These are phyloP conservation scores for Phytophthora fragariae DNA, from an alignment of 352 stramenopile species.

Conservation along the genomic window DNA sequence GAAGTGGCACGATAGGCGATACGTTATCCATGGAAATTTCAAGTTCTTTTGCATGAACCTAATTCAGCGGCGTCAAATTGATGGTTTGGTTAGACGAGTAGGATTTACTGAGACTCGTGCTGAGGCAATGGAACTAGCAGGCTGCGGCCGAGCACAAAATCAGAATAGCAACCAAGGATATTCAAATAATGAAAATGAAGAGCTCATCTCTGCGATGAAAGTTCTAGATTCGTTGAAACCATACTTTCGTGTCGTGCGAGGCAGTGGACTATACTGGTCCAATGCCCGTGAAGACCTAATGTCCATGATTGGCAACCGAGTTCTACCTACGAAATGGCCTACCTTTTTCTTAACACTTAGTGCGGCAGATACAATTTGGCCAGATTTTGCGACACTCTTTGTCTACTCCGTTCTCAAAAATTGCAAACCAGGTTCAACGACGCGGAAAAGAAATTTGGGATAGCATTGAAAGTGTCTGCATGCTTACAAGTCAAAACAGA, in stretches of 20 bases:
- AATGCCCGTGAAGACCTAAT: constrained; percentile 30
- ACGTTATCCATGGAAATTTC: too few relatives aligned
- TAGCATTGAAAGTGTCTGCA: background rate
- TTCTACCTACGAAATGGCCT: constrained; percentile 15
- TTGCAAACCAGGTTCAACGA: too few relatives aligned
- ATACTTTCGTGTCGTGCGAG: constrained; percentile 26
- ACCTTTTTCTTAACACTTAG: constrained; percentile 37
- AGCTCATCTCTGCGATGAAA: constrained; percentile 5
- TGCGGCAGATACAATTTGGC: constrained; percentile 36
- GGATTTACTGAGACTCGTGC: too few relatives aligned
- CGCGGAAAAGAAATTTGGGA: too few relatives aligned
- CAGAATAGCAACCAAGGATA: background rate
- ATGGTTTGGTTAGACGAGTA: too few relatives aligned
- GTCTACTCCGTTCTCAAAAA: too few relatives aligned
- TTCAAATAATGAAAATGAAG: constrained; percentile 2
- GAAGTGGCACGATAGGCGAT: too few relatives aligned
- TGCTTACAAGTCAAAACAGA: background rate
- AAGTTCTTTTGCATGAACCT: too few relatives aligned
- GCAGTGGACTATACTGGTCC: constrained; percentile 27
- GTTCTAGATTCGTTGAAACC: constrained; percentile 26
- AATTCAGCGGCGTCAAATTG: too few relatives aligned
- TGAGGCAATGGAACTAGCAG: too few relatives aligned
- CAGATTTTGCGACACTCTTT: constrained; percentile 23
- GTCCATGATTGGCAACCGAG: constrained; percentile 6
- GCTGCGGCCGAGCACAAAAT: background rate